Percentiles rank a stretch among this genome's conserved stretches.
Evolutionary conservation across 805 yeast species (phyloP).

Genomic region (Ogataea polymorpha): DNA sequence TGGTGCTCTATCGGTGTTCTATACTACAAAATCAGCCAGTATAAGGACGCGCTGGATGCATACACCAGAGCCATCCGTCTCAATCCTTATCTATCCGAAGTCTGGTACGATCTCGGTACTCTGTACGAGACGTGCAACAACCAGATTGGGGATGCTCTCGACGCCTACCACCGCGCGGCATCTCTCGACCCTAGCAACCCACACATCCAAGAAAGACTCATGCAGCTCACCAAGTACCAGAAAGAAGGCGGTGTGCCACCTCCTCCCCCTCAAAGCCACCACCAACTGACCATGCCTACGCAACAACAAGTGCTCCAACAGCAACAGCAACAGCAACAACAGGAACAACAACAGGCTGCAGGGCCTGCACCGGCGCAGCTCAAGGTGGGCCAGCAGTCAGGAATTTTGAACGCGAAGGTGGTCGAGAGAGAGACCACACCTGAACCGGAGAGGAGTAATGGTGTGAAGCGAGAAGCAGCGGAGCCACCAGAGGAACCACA

Average conservation of each 20-base stretch:
- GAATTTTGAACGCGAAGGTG: constrained; percentile 6
- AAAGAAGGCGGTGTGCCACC: constrained; percentile 61
- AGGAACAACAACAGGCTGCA: constrained; percentile 29
- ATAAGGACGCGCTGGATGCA: constrained; percentile 95
- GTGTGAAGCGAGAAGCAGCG: constrained; percentile 8
- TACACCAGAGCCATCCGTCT: constrained; percentile 94
- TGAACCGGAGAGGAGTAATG: constrained; percentile 1
- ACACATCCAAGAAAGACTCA: constrained; percentile 89
- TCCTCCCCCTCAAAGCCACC: constrained; percentile 57
- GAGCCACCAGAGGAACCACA: constrained; percentile 1
- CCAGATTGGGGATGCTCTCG: constrained; percentile 91
- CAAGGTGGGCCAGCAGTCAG: constrained; percentile 29
- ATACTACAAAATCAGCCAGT: constrained; percentile 94
- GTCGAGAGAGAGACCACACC: background rate
- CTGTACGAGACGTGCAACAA: constrained; percentile 95
- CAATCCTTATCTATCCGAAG: constrained; percentile 94
- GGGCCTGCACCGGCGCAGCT: constrained; percentile 31
- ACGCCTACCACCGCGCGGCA: constrained; percentile 96
- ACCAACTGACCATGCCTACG: constrained; percentile 40
- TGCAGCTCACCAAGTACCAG: constrained; percentile 73
- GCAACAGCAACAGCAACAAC: constrained; percentile 34
- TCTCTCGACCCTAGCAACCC: constrained; percentile 92
- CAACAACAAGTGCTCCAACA: constrained; percentile 38
- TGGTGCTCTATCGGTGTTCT: constrained; percentile 97
- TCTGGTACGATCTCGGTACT: constrained; percentile 98